A percentile compares a stretch with the other conserved stretches of the same genome.
Evolutionary conservation across 257 asterid species (phyloP).

Genomic region (Jasminum sambac): DNA sequence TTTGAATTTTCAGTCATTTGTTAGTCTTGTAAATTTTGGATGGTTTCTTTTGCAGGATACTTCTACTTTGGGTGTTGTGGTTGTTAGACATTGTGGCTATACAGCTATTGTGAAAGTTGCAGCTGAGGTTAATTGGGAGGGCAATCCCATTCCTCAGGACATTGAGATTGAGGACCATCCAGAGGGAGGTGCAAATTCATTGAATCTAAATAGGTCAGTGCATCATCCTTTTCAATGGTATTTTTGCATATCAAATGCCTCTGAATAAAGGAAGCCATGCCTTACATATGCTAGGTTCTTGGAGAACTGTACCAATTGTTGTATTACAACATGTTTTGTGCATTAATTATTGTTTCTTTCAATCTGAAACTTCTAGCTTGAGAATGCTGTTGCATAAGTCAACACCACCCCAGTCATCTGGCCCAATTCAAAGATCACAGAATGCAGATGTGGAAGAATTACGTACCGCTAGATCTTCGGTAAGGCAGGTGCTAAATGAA

Average conservation of each 20-base stretch:
- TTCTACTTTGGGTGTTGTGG: conserved; percentile 66
- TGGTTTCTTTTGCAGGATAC: conserved; percentile 54
- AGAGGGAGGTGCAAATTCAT: conserved; percentile 82
- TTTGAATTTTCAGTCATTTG: background rate
- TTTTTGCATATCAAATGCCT: conserved; percentile 13
- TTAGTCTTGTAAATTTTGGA: conserved; percentile 8
- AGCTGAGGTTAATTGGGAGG: conserved; percentile 53
- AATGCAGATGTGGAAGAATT: conserved; percentile 55
- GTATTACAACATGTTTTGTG: conserved; percentile 4
- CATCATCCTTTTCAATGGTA: conserved; percentile 14
- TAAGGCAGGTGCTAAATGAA: conserved; percentile 55
- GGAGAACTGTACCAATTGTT: conserved; percentile 1
- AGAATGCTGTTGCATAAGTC: conserved; percentile 73
- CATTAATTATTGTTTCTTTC: conserved; percentile 19
- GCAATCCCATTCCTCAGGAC: conserved; percentile 49
- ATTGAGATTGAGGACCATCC: conserved; percentile 70
- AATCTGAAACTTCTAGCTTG: conserved; percentile 51
- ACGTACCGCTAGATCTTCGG: conserved; percentile 40
- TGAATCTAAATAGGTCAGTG: conserved; percentile 69
- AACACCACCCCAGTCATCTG: conserved; percentile 47
- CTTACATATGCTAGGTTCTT: conserved; percentile 10
- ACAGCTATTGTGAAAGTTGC: conserved; percentile 67
- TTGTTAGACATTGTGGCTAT: conserved; percentile 69
- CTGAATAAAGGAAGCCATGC: background rate
- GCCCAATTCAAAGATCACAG: conserved; percentile 57